A percentile compares a stretch with the other conserved stretches of the same genome.
These are phyloP conservation scores for Sphagnum contortum DNA, from an alignment of 225 moss, liverwort and hornwort genomes.

Conservation along the genomic window DNA sequence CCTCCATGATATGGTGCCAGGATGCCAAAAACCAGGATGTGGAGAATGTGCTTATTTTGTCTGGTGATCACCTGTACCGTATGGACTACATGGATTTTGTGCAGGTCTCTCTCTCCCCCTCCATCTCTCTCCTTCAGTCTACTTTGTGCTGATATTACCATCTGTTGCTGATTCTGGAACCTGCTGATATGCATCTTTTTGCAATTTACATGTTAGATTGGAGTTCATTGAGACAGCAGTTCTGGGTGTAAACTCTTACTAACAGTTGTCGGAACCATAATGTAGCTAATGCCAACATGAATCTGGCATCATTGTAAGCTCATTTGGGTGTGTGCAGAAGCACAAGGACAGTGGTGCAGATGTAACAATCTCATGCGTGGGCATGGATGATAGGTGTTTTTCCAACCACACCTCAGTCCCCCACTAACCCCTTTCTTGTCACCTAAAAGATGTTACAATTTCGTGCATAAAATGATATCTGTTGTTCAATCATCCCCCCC, in stretches of 20 bases:
- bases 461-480: no score
- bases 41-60: constrained; percentile 44
- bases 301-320: no score
- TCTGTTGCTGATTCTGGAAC: background rate
- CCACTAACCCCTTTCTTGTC: no score
- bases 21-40: constrained; percentile 47
- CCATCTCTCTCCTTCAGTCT: background rate
- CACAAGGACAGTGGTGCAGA: constrained; percentile 78
- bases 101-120: constrained; percentile 23
- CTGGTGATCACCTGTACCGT: constrained; percentile 51
- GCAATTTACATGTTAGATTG: no score
- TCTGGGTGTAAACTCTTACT: no score
- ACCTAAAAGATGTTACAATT: no score
- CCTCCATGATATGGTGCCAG: background rate
- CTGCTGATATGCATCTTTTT: no score
- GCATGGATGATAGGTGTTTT: constrained; percentile 69
- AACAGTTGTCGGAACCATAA: no score
- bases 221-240: no score
- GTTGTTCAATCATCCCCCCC: no score
- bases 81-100: constrained; percentile 60
- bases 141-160: background rate
- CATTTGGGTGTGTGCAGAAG: constrained; percentile 33
- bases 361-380: constrained; percentile 79
- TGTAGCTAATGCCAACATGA: no score
- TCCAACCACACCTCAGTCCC: no score